Base-by-base conservation (phyloP, 345 rosid species). In the Jatropha curcas region DNA sequence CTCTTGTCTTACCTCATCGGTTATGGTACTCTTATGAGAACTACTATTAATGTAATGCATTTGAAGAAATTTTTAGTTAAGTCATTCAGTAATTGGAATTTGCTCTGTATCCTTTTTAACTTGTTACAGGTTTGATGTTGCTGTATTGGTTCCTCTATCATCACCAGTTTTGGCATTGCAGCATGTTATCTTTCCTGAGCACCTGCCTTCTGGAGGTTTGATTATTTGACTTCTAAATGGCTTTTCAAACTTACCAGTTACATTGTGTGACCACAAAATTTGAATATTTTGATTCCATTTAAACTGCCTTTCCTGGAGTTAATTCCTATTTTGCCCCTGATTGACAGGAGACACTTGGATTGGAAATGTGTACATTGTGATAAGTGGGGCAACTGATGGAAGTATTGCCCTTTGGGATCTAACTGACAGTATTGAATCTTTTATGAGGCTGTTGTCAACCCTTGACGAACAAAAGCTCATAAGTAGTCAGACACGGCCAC, bases 341-440 rank as follows among this genome's bases (percentile, higher is more conserved):
- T 31, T 81, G 70, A 37, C 94, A 89, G 98, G 81, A 77, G 74
- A 74, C 28, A 78, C 53, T 46, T 71, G 58, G 51, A 71, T 65
- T 37, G 79, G 89, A 67, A 84, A 78, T 72, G 76, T 61, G 17
- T 92, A 86, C 83, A 69, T 89, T 10, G 89, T 86, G 71, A 81
- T 91, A 65, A 88, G 93, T 63, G 98, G 98, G 70, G 96, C 97
- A 66, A 91, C 99, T 58, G 99, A 95, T 86, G 98, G 99, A 87
- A 89, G 92, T 71, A 88, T 91, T 61, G 83, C 92, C 77, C 80
- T 95, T 75, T 95, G 99, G 99, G 89, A 95, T 84, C 74, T 92
- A 66, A 90, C 96, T 4, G 79, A 73, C 73, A 73, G 79, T 62
- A 81, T 92, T 63, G 90, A 89, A 84, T 85, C 90, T 58, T 95